A percentile compares a stretch with the other conserved stretches of the same genome.
Conservation (phyloP, 768 basidiomycete species). For the Clathrus columnatus region DNA sequence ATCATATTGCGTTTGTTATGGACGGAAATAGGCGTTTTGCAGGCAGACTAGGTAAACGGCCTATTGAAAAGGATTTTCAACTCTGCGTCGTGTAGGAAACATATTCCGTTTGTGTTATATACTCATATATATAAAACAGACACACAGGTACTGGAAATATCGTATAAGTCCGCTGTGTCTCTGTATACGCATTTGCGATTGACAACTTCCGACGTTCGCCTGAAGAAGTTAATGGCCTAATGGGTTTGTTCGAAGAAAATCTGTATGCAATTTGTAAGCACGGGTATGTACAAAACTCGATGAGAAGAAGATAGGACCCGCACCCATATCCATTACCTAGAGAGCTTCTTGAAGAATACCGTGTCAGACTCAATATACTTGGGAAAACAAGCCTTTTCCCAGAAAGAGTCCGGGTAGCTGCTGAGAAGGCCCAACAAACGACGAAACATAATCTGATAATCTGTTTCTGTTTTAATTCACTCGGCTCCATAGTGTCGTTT, state of each 20-base stretch:
- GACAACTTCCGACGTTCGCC: slow-evolving; percentile 89
- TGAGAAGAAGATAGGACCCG: too few relatives aligned
- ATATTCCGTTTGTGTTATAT: slow-evolving; percentile 7
- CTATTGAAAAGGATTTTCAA: slow-evolving; percentile 70
- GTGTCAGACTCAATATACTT: slow-evolving; percentile 76
- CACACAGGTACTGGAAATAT: slow-evolving; percentile 78
- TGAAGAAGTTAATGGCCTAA: slow-evolving; percentile 81
- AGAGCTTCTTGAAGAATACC: slow-evolving; percentile 70
- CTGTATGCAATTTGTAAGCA: slow-evolving; percentile 69
- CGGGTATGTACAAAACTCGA: slow-evolving; percentile 63
- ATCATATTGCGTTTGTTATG: slow-evolving; percentile 93
- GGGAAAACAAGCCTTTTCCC: slow-evolving; percentile 75
- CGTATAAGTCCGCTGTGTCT: slow-evolving; percentile 75
- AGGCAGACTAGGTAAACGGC: slow-evolving; percentile 50
- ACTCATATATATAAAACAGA: not conserved
- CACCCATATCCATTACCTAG: too few relatives aligned
- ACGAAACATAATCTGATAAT: slow-evolving; percentile 72
- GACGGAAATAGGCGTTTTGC: slow-evolving; percentile 95
- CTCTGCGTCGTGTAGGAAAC: slow-evolving; percentile 65
- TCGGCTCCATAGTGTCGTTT: slow-evolving; percentile 50
- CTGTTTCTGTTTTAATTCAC: slow-evolving; percentile 14
- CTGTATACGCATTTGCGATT: slow-evolving; percentile 96
- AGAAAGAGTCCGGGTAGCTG: slow-evolving; percentile 56
- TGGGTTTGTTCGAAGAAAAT: slow-evolving; percentile 73
- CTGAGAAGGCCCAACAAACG: slow-evolving; percentile 62